Evolutionary conservation across 2,329 filamentous ascomycete genomes (phyloP).

Genomic region (Dryadomyces quercus-mongolicae): DNA sequence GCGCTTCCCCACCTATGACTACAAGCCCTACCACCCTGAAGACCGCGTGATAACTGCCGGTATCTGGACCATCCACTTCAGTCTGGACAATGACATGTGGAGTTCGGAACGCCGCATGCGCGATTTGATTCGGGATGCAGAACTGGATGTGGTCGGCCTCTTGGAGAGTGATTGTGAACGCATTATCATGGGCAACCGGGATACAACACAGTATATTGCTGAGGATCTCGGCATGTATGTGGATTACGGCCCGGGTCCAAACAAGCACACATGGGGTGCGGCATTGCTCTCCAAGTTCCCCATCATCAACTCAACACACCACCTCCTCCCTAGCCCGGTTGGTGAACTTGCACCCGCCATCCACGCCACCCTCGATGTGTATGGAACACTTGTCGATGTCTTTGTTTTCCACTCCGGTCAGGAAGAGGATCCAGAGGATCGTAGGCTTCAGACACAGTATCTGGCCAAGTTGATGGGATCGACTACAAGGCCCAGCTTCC

Average conservation of each 20-base stretch:
- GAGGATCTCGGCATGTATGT: constrained; percentile 98
- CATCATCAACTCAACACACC: constrained; percentile 92
- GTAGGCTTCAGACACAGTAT: constrained; percentile 76
- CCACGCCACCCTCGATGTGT: constrained; percentile 88
- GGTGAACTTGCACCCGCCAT: constrained; percentile 94
- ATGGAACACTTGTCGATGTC: constrained; percentile 80
- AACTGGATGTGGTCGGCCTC: constrained; percentile 93
- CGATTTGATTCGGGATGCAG: constrained; percentile 82
- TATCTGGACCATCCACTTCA: constrained; percentile 99
- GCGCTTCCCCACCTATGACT: constrained; percentile 87
- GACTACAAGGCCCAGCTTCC: constrained; percentile 64
- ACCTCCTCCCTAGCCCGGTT: constrained; percentile 83
- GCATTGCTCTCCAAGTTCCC: constrained; percentile 94
- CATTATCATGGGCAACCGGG: constrained; percentile 99
- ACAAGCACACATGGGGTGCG: constrained; percentile 97
- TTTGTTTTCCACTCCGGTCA: constrained; percentile 99
- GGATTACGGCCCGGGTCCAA: constrained; percentile 90
- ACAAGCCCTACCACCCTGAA: constrained; percentile 77
- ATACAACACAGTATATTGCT: constrained; percentile 87
- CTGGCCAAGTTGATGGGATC: constrained; percentile 79
- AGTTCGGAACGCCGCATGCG: constrained; percentile 90
- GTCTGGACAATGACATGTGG: constrained; percentile 98
- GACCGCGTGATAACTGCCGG: constrained; percentile 84
- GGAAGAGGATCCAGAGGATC: constrained; percentile 89
- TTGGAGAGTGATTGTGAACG: constrained; percentile 88